Percentiles rank a stretch among this genome's conserved stretches.
These are phyloP conservation scores for Euphorbia schlechtendalii DNA, from an alignment of 441 rosid species.

Conservation along the genomic window DNA sequence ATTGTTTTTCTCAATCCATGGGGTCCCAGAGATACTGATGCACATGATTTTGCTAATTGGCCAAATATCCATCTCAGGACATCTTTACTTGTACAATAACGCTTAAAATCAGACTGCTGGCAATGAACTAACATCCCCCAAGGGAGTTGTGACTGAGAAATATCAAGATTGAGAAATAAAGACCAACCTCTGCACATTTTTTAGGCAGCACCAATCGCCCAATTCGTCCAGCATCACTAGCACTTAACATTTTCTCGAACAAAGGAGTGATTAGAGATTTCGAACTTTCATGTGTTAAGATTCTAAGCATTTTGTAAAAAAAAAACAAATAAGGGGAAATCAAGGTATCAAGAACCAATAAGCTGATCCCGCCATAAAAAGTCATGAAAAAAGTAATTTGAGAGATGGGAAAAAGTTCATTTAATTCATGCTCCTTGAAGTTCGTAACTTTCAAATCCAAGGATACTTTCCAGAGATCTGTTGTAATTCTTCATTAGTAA, in stretches of 20 bases:
- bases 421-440: neutral
- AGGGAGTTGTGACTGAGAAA: no score
- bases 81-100: neutral
- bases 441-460: constrained; percentile 21
- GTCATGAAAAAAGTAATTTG: neutral
- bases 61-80: neutral
- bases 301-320: neutral
- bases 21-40: neutral
- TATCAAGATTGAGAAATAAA: constrained; percentile 9
- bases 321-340: neutral
- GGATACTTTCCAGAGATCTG: constrained; percentile 92
- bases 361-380: neutral
- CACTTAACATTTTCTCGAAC: constrained; percentile 97
- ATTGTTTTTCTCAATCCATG: neutral
- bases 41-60: neutral
- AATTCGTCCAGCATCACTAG: constrained; percentile 89
- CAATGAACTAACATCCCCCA: no score
- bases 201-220: constrained; percentile 95
- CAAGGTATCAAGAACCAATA: neutral
- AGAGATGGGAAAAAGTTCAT: neutral
- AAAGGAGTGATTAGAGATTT: constrained; percentile 75
- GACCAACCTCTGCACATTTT: constrained; percentile 91
- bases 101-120: constrained; percentile 15
- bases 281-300: constrained; percentile 77
- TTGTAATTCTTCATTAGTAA: constrained; percentile 69